Evolutionary conservation across 495 filamentous ascomycete genomes (phyloP).

Genomic region (Aspergillus coremiiformis): DNA sequence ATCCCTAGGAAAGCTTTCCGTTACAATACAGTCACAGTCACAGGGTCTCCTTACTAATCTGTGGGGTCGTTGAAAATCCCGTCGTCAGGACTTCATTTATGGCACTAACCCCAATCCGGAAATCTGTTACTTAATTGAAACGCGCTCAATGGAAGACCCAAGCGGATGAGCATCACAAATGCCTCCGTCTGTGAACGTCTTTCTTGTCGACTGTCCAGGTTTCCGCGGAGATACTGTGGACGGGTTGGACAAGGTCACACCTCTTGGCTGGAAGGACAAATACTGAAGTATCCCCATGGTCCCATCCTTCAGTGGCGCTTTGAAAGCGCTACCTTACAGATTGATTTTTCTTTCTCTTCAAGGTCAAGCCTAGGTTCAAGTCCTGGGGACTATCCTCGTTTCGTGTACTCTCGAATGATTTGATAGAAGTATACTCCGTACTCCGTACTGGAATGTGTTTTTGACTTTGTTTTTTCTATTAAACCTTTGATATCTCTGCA

Average conservation of each 20-base stretch:
- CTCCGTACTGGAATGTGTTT: too few relatives aligned
- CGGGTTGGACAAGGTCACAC: neutral
- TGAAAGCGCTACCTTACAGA: neutral
- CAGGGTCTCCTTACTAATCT: too few relatives aligned
- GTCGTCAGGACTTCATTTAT: neutral
- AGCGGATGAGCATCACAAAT: neutral
- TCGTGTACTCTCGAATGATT: neutral
- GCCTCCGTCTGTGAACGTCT: too few relatives aligned
- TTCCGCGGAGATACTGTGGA: conserved; percentile 16
- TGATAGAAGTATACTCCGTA: too few relatives aligned
- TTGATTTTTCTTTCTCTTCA: too few relatives aligned
- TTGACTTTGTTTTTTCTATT: too few relatives aligned
- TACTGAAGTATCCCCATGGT: neutral
- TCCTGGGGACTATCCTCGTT: neutral
- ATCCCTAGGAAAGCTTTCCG: too few relatives aligned
- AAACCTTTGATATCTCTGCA: too few relatives aligned
- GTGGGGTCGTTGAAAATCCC: neutral
- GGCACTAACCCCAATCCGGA: conserved; percentile 22
- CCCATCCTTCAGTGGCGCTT: neutral
- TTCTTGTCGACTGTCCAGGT: too few relatives aligned
- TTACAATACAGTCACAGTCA: too few relatives aligned
- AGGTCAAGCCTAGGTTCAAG: too few relatives aligned
- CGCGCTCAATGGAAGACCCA: conserved; percentile 27
- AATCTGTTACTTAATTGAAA: conserved; percentile 39
- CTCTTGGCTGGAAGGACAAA: neutral